Base-by-base conservation (phyloP, 768 basidiomycete genomes). In the Collybiopsis luxurians region DNA sequence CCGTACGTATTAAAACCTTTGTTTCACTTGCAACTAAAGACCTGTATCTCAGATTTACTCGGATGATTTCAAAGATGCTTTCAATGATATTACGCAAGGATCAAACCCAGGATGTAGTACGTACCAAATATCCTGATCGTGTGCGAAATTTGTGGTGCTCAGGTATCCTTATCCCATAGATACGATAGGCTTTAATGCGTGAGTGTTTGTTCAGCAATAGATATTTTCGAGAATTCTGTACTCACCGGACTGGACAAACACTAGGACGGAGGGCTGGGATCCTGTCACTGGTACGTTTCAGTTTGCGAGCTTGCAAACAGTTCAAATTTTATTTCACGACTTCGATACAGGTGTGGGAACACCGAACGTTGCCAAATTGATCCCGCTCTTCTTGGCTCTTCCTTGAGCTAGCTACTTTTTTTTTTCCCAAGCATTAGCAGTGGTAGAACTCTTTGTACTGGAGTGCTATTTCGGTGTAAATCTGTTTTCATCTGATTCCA, bases 41-140 rank as follows among this genome's bases (percentile, higher is more conserved):
- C n/a, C n/a, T n/a, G n/a, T 28, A 28, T n/a, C 38, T 2, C 44
- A 72, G 74, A 75, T 77, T 10, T 77, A 78, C 60, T 73, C 72
- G 1, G 46, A 61, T 0, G n/a, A 55, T 2, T 75, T 75, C 56
- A 61, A 55, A 19, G 47, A 40, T 34, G 74, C 67, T 2, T 75
- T 77, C 60, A 75, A 77, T 56, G 76, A 77, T 61, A 77, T 77
- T 43, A 73, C 71, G 0, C 63, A 63, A 10, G 75, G 75, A 12
- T 71, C 70, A 10, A 77, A 77, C 56, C 73, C 69, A 55, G 74
- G 75, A 36, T 76, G 75, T 53, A 73, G 73, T 69, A 61, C 19
- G 63, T 66, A 19, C 50, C 49, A n/a, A n/a, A n/a, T 45, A 40
- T 10, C 1, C 23, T 24, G 23, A 10, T 21, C 27, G 61, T 15